Conservation (phyloP, 1,284 basidiomycete genomes). For the Malassezia slooffiae region DNA sequence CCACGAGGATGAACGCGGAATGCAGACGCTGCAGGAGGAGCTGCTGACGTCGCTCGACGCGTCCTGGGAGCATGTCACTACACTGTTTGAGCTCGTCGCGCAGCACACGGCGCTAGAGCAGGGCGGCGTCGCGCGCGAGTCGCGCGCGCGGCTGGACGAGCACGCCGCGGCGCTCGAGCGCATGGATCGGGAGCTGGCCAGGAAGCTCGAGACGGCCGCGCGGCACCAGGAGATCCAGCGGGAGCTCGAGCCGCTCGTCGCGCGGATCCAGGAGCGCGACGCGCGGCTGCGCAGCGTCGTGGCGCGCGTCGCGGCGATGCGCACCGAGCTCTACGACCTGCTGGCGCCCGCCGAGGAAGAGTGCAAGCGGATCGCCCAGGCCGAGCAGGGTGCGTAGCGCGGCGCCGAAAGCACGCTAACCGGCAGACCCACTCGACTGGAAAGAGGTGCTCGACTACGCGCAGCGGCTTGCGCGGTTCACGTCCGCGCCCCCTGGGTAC, state of each 20-base stretch:
- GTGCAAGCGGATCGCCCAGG: conserved; percentile 16
- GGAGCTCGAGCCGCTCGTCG: conserved; percentile 14
- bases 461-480: conserved; percentile 26
- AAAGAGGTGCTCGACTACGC: conserved; percentile 23
- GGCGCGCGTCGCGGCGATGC: conserved; percentile 17
- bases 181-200: conserved; percentile 16
- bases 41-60: neutral
- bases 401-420: neutral
- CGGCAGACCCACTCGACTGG: conserved; percentile 14
- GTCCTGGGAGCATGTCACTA: neutral
- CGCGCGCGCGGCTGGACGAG: neutral
- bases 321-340: conserved; percentile 21
- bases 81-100: neutral
- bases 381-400: conserved; percentile 11
- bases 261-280: conserved; percentile 16
- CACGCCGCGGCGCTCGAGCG: conserved; percentile 14
- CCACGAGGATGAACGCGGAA: neutral
- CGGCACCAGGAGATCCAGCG: conserved; percentile 24
- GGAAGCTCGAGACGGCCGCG: conserved; percentile 15
- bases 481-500: conserved; percentile 30
- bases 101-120: no score
- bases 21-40: neutral
- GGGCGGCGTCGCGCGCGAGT: no score
- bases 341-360: conserved; percentile 16
- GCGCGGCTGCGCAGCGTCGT: conserved; percentile 19